Evolutionary conservation across 2,329 filamentous ascomycete genomes (phyloP).

Genomic region (Penicillium sp.): DNA sequence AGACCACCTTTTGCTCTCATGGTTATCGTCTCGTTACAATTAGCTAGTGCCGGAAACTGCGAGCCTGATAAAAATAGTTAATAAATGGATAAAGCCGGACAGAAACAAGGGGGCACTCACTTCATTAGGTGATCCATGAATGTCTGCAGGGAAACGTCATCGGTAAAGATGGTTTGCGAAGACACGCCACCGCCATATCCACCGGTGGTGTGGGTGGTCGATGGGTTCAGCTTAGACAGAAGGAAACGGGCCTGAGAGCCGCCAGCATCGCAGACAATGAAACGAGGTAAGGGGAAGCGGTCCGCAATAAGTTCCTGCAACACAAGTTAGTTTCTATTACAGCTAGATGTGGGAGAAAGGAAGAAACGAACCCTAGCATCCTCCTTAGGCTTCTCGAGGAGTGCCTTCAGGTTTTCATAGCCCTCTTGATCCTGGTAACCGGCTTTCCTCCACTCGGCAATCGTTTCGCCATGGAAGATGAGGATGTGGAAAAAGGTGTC

Average conservation of each 20-base stretch:
- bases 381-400: constrained; percentile 93
- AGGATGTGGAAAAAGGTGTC: constrained; percentile 99
- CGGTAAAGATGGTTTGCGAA: constrained; percentile 97
- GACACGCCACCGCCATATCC: constrained; percentile 88
- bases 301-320: constrained; percentile 89
- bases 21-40: constrained; percentile 36
- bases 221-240: constrained; percentile 94
- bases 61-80: constrained; percentile 45
- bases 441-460: constrained; percentile 97
- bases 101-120: constrained; percentile 56
- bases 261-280: constrained; percentile 98
- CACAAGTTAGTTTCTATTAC: constrained; percentile 8
- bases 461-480: constrained; percentile 97
- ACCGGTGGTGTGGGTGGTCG: constrained; percentile 91
- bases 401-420: constrained; percentile 89
- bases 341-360: neutral
- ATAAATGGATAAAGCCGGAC: constrained; percentile 13
- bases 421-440: constrained; percentile 98
- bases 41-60: constrained; percentile 57
- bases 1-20: constrained; percentile 39
- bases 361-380: constrained; percentile 77
- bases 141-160: constrained; percentile 95
- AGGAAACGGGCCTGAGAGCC: constrained; percentile 97
- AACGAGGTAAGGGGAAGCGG: constrained; percentile 95
- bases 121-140: constrained; percentile 99